phyloP scores from a whole-genome alignment of 2,329 filamentous ascomycete species.

The Microsporum ferrugineum region DNA sequence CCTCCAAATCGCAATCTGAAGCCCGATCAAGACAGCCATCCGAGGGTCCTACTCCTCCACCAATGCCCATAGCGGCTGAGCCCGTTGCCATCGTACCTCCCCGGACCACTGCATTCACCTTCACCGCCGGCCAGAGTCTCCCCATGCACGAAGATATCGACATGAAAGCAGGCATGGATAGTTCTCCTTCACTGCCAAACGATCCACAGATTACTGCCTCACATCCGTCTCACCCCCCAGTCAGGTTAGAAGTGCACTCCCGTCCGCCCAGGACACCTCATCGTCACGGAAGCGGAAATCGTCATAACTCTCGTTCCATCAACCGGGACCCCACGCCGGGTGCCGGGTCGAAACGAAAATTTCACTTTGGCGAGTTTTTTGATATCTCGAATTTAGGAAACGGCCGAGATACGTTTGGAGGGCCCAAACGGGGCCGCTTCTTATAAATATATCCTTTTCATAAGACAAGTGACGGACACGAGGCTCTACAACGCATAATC shows the following conservation, averaged over 20 bases:
- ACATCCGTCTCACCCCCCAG: constrained; percentile 21
- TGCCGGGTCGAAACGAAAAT: constrained; percentile 39
- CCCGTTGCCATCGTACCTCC: constrained; percentile 7
- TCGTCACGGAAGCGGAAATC: constrained; percentile 29
- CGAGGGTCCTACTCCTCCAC: constrained; percentile 17
- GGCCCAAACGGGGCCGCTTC: constrained; percentile 39
- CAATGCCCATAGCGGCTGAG: constrained; percentile 5
- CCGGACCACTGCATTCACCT: constrained; percentile 32
- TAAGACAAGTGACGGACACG: not conserved
- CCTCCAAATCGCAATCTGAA: constrained; percentile 20
- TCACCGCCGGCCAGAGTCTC: constrained; percentile 32
- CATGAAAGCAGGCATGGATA: constrained; percentile 32
- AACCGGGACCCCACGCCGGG: constrained; percentile 29
- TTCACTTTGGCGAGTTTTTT: constrained; percentile 39
- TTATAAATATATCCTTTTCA: constrained; percentile 22
- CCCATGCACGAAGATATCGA: constrained; percentile 30
- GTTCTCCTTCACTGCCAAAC: constrained; percentile 15
- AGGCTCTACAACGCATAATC: not conserved
- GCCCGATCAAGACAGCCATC: constrained; percentile 14
- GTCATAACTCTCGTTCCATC: constrained; percentile 28
- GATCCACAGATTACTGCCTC: constrained; percentile 21
- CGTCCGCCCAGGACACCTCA: constrained; percentile 31
- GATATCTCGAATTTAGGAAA: constrained; percentile 38
- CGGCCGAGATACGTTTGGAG: constrained; percentile 33
- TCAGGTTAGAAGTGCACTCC: constrained; percentile 35